A percentile compares a stretch with the other conserved stretches of the same genome.
These are phyloP conservation scores for Chamaecrista fasciculata DNA, from an alignment of 306 rosid species.

Conservation along the genomic window DNA sequence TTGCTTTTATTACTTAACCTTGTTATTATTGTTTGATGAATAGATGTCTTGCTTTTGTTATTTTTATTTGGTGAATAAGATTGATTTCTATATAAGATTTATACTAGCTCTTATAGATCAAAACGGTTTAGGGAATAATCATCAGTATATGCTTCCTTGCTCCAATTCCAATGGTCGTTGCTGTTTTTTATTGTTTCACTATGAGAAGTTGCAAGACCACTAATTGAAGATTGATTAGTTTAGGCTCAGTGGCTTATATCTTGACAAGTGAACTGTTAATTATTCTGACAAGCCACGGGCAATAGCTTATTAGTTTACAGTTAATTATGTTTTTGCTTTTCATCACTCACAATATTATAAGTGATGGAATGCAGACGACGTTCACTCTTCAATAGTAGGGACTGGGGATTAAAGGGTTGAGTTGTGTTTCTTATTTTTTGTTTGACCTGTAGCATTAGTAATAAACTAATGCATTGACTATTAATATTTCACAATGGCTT, in stretches of 20 bases:
- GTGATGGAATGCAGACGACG: neutral
- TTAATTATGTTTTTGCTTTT: neutral
- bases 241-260: neutral
- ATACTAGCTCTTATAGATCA: neutral
- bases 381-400: neutral
- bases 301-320: neutral
- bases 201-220: neutral
- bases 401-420: neutral
- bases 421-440: neutral
- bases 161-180: neutral
- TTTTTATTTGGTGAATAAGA: neutral
- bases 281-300: neutral
- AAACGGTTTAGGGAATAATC: neutral
- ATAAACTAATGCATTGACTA: neutral
- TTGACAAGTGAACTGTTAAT: neutral
- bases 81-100: neutral
- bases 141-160: neutral
- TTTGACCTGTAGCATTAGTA: neutral
- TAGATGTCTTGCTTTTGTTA: too few relatives aligned
- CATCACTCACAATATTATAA: neutral
- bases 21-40: neutral
- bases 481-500: neutral
- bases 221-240: conserved; percentile 7
- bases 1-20: neutral
- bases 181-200: neutral